These are phyloP conservation scores for Vicia villosa DNA, from an alignment of 306 rosid species.

Conservation along the genomic window DNA sequence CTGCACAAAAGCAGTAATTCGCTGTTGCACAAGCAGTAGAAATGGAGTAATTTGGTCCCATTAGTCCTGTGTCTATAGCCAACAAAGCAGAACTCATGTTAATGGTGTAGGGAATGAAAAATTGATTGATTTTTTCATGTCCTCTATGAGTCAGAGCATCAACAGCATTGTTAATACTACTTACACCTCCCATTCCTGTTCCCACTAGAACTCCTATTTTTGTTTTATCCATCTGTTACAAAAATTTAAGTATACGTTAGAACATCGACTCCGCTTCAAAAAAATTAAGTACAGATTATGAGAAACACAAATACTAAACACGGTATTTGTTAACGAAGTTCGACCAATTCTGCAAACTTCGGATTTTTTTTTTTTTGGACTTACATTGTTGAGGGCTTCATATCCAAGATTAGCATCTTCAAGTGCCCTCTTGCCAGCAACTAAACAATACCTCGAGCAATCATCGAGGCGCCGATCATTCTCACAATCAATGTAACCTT, in stretches of 20 bases:
- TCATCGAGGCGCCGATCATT: slow-evolving; percentile 62
- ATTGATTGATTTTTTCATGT: slow-evolving; percentile 56
- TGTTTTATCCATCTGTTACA: slow-evolving; percentile 59
- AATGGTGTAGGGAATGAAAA: slow-evolving; percentile 59
- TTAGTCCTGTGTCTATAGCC: slow-evolving; percentile 69
- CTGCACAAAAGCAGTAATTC: slow-evolving; percentile 64
- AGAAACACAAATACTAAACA: background rate
- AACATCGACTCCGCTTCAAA: background rate
- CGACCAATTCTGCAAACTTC: background rate
- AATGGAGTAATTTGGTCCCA: slow-evolving; percentile 77
- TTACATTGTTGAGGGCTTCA: slow-evolving; percentile 52
- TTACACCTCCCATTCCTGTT: slow-evolving; percentile 70
- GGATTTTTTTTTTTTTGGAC: slow-evolving; percentile 2
- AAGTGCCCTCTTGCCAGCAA: slow-evolving; percentile 74
- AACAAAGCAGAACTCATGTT: slow-evolving; percentile 75
- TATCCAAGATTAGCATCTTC: slow-evolving; percentile 70
- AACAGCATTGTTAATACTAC: slow-evolving; percentile 51
- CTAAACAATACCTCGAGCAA: slow-evolving; percentile 64
- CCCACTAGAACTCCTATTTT: slow-evolving; percentile 68
- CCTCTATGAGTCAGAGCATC: slow-evolving; percentile 55
- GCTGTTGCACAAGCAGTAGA: slow-evolving; percentile 85
- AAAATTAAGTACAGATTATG: too few relatives aligned
- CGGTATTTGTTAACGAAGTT: background rate
- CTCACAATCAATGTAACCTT: slow-evolving; percentile 64
- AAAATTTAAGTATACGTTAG: background rate